phyloP scores from a whole-genome alignment of 805 yeast species.

The Brettanomyces anomalus region DNA sequence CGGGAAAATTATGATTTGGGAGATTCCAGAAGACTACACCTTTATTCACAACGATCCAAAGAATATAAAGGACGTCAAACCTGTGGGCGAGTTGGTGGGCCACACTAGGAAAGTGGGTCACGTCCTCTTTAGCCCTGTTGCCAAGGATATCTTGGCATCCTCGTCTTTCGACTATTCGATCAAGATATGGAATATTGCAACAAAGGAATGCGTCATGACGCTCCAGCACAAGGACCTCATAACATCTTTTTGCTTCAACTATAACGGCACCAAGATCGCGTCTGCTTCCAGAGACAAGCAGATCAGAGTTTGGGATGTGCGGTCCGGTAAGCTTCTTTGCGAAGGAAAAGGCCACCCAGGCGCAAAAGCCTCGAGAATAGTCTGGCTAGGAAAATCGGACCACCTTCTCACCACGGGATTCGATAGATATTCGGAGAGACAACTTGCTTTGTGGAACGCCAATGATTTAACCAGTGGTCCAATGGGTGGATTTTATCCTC shows the following conservation, averaged over 20 bases:
- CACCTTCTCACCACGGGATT: slow-evolving; percentile 92
- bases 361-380: slow-evolving; percentile 81
- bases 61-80: slow-evolving; percentile 57
- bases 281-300: slow-evolving; percentile 88
- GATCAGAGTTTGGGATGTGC: slow-evolving; percentile 85
- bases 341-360: slow-evolving; percentile 91
- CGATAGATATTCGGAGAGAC: slow-evolving; percentile 87
- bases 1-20: slow-evolving; percentile 78
- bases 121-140: slow-evolving; percentile 81
- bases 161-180: slow-evolving; percentile 86
- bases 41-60: slow-evolving; percentile 48
- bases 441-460: slow-evolving; percentile 89
- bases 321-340: slow-evolving; percentile 60
- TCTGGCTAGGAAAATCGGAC: slow-evolving; percentile 84
- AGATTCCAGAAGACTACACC: slow-evolving; percentile 74
- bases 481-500: slow-evolving; percentile 75
- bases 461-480: slow-evolving; percentile 69
- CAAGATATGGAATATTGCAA: slow-evolving; percentile 81
- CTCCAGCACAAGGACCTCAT: slow-evolving; percentile 84
- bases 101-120: slow-evolving; percentile 94
- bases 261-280: slow-evolving; percentile 79
- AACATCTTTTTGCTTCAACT: slow-evolving; percentile 87
- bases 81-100: slow-evolving; percentile 65
- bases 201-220: slow-evolving; percentile 62
- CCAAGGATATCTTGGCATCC: slow-evolving; percentile 78